These are phyloP conservation scores for Dalbergia cultrata DNA, from an alignment of 306 rosid species.

Conservation along the genomic window DNA sequence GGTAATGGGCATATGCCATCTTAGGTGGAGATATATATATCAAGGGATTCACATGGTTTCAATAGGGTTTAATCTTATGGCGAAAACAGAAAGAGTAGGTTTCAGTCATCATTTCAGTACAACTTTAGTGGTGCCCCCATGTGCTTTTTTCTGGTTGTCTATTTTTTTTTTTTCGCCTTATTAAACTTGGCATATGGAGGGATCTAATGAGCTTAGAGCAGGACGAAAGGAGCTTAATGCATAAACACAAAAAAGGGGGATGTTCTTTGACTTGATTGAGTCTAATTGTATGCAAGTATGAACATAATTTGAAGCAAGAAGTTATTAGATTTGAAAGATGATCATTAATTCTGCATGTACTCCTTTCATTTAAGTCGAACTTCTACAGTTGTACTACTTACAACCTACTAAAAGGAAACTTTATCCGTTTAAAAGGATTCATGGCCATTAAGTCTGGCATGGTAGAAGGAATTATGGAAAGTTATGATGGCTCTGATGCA, in stretches of 20 bases:
- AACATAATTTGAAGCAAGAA: background rate
- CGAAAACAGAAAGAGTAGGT: background rate
- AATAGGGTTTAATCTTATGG: constrained; percentile 9
- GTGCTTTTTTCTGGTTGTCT: constrained; percentile 41
- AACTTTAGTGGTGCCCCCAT: constrained; percentile 9
- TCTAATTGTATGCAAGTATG: background rate
- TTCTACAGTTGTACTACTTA: no score
- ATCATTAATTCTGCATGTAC: background rate
- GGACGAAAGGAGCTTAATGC: constrained; percentile 21
- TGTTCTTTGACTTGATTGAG: background rate
- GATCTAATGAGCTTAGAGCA: constrained; percentile 29
- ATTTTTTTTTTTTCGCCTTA: constrained; percentile 14
- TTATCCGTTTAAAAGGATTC: no score
- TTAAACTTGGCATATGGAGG: constrained; percentile 10
- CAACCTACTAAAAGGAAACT: no score
- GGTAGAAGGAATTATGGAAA: no score
- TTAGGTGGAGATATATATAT: constrained; percentile 26
- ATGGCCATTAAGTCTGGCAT: no score
- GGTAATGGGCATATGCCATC: constrained; percentile 27
- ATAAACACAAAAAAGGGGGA: background rate
- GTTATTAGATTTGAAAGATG: background rate
- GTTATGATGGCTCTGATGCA: no score
- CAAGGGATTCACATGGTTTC: constrained; percentile 31
- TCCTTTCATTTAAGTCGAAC: no score
- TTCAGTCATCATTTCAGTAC: constrained; percentile 28